Conservation (phyloP, 2,329 filamentous ascomycete species). For the Neofusicoccum parvum region DNA sequence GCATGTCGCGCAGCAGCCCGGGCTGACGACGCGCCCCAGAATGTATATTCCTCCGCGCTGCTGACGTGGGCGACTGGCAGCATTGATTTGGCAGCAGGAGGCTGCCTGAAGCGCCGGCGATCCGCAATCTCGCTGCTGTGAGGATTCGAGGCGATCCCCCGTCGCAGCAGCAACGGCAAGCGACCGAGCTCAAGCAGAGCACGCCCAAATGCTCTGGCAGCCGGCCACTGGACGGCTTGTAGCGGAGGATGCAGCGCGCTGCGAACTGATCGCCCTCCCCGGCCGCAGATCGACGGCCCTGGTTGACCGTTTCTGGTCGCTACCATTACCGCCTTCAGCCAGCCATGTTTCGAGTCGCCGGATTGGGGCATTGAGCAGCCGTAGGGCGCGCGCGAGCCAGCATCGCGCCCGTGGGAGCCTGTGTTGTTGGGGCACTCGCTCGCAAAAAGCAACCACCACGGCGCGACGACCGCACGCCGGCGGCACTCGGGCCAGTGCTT, state of each 20-base stretch:
- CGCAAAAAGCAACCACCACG: neutral
- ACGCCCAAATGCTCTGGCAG: neutral
- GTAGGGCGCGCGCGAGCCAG: conserved; percentile 4
- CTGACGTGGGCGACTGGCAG: conserved; percentile 11
- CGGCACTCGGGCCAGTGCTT: neutral
- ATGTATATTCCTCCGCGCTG: conserved; percentile 12
- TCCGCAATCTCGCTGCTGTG: neutral
- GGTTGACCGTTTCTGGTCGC: conserved; percentile 15
- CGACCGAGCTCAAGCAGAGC: conserved; percentile 5
- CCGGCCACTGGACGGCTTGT: neutral
- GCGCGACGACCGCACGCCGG: neutral
- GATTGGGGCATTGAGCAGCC: neutral
- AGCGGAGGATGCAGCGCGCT: conserved; percentile 8
- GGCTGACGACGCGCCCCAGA: conserved; percentile 17
- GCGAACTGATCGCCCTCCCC: neutral
- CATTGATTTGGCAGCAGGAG: neutral
- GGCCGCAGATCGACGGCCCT: conserved; percentile 7
- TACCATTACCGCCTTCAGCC: conserved; percentile 15
- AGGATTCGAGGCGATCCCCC: neutral
- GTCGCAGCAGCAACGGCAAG: neutral
- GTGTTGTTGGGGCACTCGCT: neutral
- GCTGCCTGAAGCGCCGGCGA: conserved; percentile 12
- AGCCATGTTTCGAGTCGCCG: conserved; percentile 14
- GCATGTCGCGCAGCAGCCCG: conserved; percentile 16
- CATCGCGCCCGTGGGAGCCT: neutral